Evolutionary conservation across 2,329 filamentous ascomycete species (phyloP).

Genomic region (Ceratocystis colombiana): DNA sequence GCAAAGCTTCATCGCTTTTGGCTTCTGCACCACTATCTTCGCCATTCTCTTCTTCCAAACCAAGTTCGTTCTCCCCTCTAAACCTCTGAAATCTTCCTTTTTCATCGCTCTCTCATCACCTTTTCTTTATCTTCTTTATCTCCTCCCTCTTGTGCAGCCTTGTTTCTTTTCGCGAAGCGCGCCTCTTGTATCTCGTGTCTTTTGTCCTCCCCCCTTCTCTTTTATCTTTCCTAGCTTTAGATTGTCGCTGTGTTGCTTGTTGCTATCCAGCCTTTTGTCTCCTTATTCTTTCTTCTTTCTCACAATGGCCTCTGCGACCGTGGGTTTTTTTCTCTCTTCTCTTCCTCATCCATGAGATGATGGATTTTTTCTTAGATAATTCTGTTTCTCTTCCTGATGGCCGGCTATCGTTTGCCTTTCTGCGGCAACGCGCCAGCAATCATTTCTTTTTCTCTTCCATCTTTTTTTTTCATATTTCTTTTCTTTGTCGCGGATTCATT

Average conservation of each 20-base stretch:
- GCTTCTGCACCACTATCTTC: slow-evolving; percentile 5
- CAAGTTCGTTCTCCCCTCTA: slow-evolving; percentile 24
- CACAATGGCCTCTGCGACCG: not conserved
- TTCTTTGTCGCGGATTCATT: slow-evolving; percentile 18
- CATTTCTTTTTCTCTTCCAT: slow-evolving; percentile 23
- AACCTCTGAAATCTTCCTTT: slow-evolving; percentile 10
- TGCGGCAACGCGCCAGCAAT: slow-evolving; percentile 6
- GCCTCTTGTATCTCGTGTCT: slow-evolving; percentile 17
- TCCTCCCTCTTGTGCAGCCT: slow-evolving; percentile 18
- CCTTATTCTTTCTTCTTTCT: slow-evolving; percentile 16
- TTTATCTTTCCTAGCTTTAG: slow-evolving; percentile 22
- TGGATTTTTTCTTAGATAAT: slow-evolving; percentile 10
- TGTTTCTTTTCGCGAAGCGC: slow-evolving; percentile 4
- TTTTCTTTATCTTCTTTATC: slow-evolving; percentile 15
- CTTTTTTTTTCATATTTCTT: slow-evolving; percentile 24
- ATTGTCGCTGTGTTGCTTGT: slow-evolving; percentile 11
- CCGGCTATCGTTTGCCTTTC: slow-evolving; percentile 12
- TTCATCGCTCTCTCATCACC: slow-evolving; percentile 14
- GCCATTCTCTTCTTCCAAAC: slow-evolving; percentile 15
- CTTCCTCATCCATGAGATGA: slow-evolving; percentile 18
- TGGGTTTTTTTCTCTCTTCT: slow-evolving; percentile 14
- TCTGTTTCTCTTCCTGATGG: slow-evolving; percentile 15
- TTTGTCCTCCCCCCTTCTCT: slow-evolving; percentile 24
- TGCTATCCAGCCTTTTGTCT: slow-evolving; percentile 1
- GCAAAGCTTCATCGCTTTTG: not conserved